phyloP scores from a whole-genome alignment of 2,329 filamentous ascomycete genomes.

The Stemphylium beticola region DNA sequence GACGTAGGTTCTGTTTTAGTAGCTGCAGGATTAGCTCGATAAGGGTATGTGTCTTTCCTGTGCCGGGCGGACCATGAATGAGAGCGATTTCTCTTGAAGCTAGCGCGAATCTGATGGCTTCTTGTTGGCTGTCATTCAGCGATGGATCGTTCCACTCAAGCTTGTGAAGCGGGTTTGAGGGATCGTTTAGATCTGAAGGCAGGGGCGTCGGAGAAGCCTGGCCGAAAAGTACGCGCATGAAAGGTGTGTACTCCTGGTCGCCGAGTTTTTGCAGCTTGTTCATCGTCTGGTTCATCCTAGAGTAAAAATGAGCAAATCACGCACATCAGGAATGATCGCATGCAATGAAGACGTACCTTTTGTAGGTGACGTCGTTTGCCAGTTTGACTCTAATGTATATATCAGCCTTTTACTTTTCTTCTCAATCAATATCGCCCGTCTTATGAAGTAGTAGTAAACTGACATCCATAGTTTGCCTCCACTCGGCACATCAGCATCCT shows the following conservation, averaged over 20 bases:
- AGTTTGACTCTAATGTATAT: constrained; percentile 62
- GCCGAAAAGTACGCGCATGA: constrained; percentile 67
- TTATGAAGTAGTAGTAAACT: constrained; percentile 39
- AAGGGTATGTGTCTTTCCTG: constrained; percentile 94
- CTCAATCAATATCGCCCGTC: not conserved
- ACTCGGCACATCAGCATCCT: constrained; percentile 60
- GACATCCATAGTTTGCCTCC: constrained; percentile 67
- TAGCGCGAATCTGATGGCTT: constrained; percentile 79
- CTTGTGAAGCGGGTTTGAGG: constrained; percentile 49
- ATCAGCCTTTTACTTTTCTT: constrained; percentile 39
- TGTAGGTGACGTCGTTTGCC: constrained; percentile 70
- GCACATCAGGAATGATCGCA: constrained; percentile 1
- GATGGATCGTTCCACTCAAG: constrained; percentile 62
- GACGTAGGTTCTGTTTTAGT: constrained; percentile 71
- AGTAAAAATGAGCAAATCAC: constrained; percentile 20
- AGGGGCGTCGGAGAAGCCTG: constrained; percentile 61
- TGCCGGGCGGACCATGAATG: constrained; percentile 94
- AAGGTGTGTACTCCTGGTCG: constrained; percentile 62
- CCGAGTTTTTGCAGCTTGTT: constrained; percentile 62
- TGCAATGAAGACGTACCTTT: constrained; percentile 54
- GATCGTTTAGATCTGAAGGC: constrained; percentile 52
- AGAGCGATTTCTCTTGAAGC: constrained; percentile 81
- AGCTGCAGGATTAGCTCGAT: constrained; percentile 96
- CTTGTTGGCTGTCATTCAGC: constrained; percentile 67
- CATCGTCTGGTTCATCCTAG: constrained; percentile 70